phyloP scores from a whole-genome alignment of 192 early-diverging fungal species.

The Mortierella alpina region DNA sequence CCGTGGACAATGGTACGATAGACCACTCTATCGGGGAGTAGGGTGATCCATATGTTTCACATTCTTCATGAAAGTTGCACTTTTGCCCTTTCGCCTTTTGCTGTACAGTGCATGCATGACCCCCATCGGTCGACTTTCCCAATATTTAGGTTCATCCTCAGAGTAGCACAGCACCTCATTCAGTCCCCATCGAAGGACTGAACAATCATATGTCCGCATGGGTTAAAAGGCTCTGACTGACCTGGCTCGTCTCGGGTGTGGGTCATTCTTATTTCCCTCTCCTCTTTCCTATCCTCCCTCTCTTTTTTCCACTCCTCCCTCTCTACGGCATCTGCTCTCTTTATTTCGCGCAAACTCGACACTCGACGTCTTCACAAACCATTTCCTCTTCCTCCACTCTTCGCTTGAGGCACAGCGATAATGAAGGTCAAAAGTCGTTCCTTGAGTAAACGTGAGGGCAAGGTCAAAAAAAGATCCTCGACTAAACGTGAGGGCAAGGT shows the following conservation, averaged over 20 bases:
- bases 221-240: not conserved
- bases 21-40: no score
- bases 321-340: not conserved
- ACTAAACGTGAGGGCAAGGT: not conserved
- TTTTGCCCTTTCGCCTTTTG: no score
- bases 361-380: not conserved
- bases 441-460: not conserved
- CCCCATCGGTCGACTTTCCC: no score
- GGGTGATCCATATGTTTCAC: no score
- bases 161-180: no score
- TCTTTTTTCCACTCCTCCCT: not conserved
- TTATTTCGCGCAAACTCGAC: slow-evolving; percentile 1
- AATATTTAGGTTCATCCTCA: no score
- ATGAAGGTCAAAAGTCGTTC: slow-evolving; percentile 8
- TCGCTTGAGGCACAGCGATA: not conserved
- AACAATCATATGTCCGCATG: not conserved
- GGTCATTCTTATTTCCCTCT: not conserved
- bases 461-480: not conserved
- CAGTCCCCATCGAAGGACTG: no score
- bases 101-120: no score
- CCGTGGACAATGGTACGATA: no score
- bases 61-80: no score
- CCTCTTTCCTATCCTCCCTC: no score
- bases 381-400: not conserved
- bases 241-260: not conserved